phyloP scores from a whole-genome alignment of 768 basidiomycete genomes.

The Boletellus ananiceps region DNA sequence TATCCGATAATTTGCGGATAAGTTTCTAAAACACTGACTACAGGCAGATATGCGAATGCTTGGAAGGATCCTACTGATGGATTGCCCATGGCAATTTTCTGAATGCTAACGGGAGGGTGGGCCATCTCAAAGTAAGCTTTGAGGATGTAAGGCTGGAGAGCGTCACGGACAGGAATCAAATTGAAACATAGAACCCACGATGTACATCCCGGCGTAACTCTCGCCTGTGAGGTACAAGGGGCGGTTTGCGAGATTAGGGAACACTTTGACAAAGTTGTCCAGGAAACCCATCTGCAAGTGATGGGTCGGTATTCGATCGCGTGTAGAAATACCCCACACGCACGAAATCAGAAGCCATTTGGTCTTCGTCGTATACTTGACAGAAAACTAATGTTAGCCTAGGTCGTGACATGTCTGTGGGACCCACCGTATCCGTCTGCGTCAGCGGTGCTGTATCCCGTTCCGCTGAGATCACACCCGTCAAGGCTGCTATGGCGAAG shows the following conservation, averaged over 20 bases:
- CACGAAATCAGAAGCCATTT: conserved; percentile 52
- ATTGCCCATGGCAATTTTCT: conserved; percentile 69
- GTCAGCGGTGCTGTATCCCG: conserved; percentile 64
- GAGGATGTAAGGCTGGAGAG: conserved; percentile 62
- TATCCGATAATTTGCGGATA: conserved; percentile 76
- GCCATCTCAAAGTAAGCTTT: conserved; percentile 62
- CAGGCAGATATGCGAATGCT: conserved; percentile 50
- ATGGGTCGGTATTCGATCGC: conserved; percentile 1
- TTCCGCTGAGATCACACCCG: conserved; percentile 37
- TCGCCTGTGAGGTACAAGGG: conserved; percentile 70
- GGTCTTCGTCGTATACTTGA: conserved; percentile 55
- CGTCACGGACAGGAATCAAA: neutral
- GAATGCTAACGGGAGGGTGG: conserved; percentile 62
- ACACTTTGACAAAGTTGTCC: conserved; percentile 66
- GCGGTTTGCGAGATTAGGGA: conserved; percentile 61
- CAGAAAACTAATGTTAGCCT: conserved; percentile 11
- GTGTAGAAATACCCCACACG: conserved; percentile 17
- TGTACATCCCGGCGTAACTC: conserved; percentile 72
- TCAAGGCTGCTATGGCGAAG: neutral
- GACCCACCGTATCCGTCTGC: conserved; percentile 52
- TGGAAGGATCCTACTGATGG: conserved; percentile 51
- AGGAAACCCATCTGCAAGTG: conserved; percentile 61
- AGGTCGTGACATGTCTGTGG: neutral
- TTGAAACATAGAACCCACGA: conserved; percentile 37
- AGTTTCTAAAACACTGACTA: conserved; percentile 61